A percentile compares a stretch with the other conserved stretches of the same genome.
phyloP scores from a whole-genome alignment of 1,284 basidiomycete genomes.

The Puccinia novopanici region DNA sequence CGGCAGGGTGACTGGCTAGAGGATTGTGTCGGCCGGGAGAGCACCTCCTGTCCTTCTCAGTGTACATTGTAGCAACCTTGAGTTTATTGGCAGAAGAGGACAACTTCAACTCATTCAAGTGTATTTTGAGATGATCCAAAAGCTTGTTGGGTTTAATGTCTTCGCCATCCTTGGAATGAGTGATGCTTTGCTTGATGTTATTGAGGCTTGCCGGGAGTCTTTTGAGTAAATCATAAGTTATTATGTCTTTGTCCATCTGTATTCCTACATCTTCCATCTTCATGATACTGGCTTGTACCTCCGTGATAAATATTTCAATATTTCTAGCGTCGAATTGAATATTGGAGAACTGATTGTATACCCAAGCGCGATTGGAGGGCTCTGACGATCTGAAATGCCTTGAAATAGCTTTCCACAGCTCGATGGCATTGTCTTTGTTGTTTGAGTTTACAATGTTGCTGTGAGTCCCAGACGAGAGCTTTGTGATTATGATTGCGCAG shows the following conservation, averaged over 20 bases:
- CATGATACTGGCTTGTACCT: background rate
- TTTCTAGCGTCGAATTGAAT: background rate
- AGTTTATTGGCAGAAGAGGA: background rate
- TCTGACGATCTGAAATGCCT: background rate
- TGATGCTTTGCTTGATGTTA: conserved; percentile 5
- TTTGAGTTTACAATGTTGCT: background rate
- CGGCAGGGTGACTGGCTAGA: background rate
- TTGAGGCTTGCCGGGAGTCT: background rate
- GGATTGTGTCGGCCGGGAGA: background rate
- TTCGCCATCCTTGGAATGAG: background rate
- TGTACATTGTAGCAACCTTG: background rate
- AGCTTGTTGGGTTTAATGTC: background rate
- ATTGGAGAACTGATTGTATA: background rate
- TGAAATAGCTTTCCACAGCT: background rate
- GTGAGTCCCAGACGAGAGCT: background rate
- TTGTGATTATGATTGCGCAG: background rate
- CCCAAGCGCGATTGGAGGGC: background rate
- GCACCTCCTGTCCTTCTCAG: background rate
- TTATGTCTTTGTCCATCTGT: background rate
- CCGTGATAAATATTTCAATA: conserved; percentile 9
- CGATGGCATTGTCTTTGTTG: background rate
- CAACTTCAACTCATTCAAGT: background rate
- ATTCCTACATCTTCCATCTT: conserved; percentile 9
- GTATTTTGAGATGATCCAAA: conserved; percentile 7
- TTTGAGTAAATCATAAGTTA: background rate